Evolutionary conservation across 179 eudicot species (phyloP), one percentile per base, ranked within the genome.

Genomic region (Beta lomatogona): DNA sequence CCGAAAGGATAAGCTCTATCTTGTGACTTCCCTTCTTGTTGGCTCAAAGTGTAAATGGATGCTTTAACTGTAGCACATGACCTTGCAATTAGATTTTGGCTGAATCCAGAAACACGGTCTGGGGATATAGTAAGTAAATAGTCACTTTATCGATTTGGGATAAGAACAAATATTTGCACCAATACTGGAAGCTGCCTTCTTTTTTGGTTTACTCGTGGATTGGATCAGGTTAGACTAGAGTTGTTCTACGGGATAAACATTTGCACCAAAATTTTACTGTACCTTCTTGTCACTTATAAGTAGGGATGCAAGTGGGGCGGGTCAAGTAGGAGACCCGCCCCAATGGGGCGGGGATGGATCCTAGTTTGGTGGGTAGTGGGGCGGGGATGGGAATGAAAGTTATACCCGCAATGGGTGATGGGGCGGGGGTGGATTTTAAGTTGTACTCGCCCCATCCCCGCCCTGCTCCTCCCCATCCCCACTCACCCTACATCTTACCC

Each of bases 1-100:
- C 85, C 74, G 12, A 48, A 74, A 69, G 65, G 77, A 73, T 78
- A 64, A 81, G 79, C 71, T 73, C 66, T 21, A 8, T 76, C 7
- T 22, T 4, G 28, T 63, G 70, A 84, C 48, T 15, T 11, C 58
- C 45, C 48, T 19, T 19, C n/a, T 36, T 14, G 9, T 10, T 65
- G 15, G 3, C 44, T 68, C n/a, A 16, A 21, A 70, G 46, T 28
- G 28, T 48, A 71, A 16, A 28, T 79, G 19, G 55, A 64, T 70
- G 13, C 44, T 5, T 21, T 9, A 53, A 67, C 54, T n/a, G 18
- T 36, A 18, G 1, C 19, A 22, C n/a, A 59, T 60, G 68, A 60
- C 28, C 77, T 36, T 19, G 28, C 15, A 36, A 31, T 28, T 64
- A 57, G 52, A 74, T 74, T 36, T 57, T 57, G 8, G 65, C 45